Conservation (phyloP, 495 filamentous ascomycete species). For the Beverwykella pulmonaria region DNA sequence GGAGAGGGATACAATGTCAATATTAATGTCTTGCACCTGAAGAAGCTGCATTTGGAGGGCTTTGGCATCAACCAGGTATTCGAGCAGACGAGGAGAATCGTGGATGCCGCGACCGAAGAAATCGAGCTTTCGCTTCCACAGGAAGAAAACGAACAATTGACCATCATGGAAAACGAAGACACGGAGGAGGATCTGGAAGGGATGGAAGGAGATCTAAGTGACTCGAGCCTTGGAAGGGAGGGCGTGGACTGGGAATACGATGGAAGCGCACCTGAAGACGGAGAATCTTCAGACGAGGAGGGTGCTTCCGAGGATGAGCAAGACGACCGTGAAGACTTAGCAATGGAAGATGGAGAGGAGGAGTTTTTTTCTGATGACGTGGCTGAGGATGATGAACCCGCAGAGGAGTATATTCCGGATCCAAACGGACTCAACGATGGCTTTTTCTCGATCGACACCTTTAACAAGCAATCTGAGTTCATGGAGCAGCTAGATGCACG, state of each 20-base stretch:
- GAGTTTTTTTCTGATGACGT: conserved; percentile 37
- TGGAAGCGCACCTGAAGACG: conserved; percentile 39
- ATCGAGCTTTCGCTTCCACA: conserved; percentile 49
- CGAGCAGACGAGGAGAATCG: conserved; percentile 86
- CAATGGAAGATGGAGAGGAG: conserved; percentile 47
- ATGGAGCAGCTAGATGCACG: conserved; percentile 79
- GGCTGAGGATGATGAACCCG: conserved; percentile 47
- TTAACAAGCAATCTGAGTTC: conserved; percentile 88
- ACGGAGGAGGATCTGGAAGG: conserved; percentile 14
- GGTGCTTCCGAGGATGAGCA: conserved; percentile 47
- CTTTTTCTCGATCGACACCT: conserved; percentile 97
- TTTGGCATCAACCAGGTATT: conserved; percentile 89
- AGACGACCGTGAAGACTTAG: conserved; percentile 45
- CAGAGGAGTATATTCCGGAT: conserved; percentile 55
- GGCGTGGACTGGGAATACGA: conserved; percentile 41
- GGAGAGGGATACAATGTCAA: conserved; percentile 45
- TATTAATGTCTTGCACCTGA: conserved; percentile 63
- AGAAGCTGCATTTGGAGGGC: conserved; percentile 80
- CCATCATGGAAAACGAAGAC: conserved; percentile 1
- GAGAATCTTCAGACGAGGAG: conserved; percentile 46
- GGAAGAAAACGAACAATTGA: conserved; percentile 43
- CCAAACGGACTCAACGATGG: conserved; percentile 81
- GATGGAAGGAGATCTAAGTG: conserved; percentile 6
- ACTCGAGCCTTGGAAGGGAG: conserved; percentile 36
- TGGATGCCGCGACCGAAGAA: conserved; percentile 59